These are phyloP conservation scores for Euphorbia celastroides DNA, from an alignment of 441 rosid species.

Conservation along the genomic window DNA sequence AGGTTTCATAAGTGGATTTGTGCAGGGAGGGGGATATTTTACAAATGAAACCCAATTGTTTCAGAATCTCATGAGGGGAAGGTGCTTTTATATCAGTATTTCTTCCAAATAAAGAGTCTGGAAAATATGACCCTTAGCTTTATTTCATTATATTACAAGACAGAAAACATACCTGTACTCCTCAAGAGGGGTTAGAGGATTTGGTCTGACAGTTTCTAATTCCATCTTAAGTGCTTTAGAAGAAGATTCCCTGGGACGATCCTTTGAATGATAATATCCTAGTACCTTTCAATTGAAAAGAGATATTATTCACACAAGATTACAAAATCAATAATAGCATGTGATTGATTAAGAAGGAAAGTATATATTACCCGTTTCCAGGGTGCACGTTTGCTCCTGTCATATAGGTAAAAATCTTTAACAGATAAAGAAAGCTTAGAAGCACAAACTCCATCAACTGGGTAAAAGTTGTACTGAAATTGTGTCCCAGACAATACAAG, in stretches of 20 bases:
- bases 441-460: slow-evolving; percentile 54
- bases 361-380: slow-evolving; percentile 64
- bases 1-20: background rate
- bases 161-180: slow-evolving; percentile 66
- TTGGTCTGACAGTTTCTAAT: slow-evolving; percentile 89
- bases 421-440: slow-evolving; percentile 70
- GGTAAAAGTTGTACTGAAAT: slow-evolving; percentile 58
- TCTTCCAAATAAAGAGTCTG: background rate
- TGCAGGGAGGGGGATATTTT: background rate
- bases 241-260: slow-evolving; percentile 83
- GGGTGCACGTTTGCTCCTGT: slow-evolving; percentile 71
- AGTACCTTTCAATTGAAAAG: slow-evolving; percentile 52
- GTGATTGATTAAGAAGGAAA: slow-evolving; percentile 1
- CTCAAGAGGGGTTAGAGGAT: slow-evolving; percentile 86
- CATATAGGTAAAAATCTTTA: slow-evolving; percentile 72
- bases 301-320: slow-evolving; percentile 19
- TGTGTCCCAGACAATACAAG: slow-evolving; percentile 61
- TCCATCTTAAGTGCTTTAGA: slow-evolving; percentile 80
- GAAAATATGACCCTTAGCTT: background rate
- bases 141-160: slow-evolving; percentile 11
- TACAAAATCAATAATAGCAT: slow-evolving; percentile 7
- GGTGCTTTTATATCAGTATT: background rate
- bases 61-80: background rate
- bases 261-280: slow-evolving; percentile 76
- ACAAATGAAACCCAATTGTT: background rate